Conservation (phyloP, 208 protist species). For the Leishmania guyanensis region DNA sequence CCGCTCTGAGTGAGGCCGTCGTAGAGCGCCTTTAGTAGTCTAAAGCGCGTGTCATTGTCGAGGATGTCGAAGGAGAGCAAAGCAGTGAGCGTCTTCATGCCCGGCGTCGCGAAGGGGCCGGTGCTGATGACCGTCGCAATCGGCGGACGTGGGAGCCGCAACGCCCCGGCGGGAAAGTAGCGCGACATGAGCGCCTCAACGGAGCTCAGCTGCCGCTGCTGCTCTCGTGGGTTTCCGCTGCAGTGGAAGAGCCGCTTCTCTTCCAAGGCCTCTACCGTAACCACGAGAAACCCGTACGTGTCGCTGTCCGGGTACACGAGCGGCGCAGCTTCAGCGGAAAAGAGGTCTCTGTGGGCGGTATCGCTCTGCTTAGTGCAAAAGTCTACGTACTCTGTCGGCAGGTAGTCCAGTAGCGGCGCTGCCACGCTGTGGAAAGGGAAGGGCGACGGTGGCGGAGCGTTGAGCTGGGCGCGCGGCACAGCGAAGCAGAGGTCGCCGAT, state of each 20-base stretch:
- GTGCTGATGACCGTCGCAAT: conserved; percentile 33
- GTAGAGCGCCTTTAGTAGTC: conserved; percentile 45
- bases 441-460: background rate
- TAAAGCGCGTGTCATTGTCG: conserved; percentile 38
- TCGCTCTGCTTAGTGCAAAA: conserved; percentile 8
- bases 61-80: conserved; percentile 47
- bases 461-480: conserved; percentile 20
- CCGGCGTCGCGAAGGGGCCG: conserved; percentile 47
- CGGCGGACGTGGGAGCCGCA: conserved; percentile 33
- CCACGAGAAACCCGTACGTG: conserved; percentile 58
- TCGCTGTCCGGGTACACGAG: conserved; percentile 54
- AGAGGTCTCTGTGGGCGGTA: conserved; percentile 12
- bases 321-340: conserved; percentile 5
- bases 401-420: conserved; percentile 61
- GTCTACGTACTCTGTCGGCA: conserved; percentile 44
- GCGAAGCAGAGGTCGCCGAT: conserved; percentile 55
- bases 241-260: conserved; percentile 37
- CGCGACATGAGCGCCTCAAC: conserved; percentile 32
- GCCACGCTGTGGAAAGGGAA: conserved; percentile 35
- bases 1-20: conserved; percentile 24
- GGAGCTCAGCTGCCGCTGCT: conserved; percentile 26
- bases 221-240: conserved; percentile 25
- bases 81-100: conserved; percentile 35
- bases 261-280: conserved; percentile 46
- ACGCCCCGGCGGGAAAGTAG: conserved; percentile 41